Base-by-base conservation (phyloP, 192 early-diverging fungal species). In the Diversispora eburnea region DNA sequence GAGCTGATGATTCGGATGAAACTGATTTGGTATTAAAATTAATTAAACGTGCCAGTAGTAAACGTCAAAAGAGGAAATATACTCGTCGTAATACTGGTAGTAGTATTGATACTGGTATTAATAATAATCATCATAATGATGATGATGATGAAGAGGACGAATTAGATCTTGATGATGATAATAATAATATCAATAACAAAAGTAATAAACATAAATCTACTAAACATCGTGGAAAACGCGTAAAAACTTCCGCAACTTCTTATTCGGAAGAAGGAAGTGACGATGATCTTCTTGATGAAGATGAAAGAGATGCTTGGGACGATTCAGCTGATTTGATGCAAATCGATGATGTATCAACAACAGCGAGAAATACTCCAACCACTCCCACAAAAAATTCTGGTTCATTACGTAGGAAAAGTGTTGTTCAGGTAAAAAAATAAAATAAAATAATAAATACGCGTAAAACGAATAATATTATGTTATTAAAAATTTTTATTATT, bases 31-130 rank as follows among this genome's bases (percentile, higher is more conserved):
- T 72, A 9, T 49, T 72, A 4, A 72, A 72, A 72, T 60, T 72
- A 58, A 72, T 72, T 25, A 72, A 60, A 48, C 57, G 70, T 47
- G 70, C 70, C 10, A 60, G 51, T 48, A 72, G 70, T 61, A 72
- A 72, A 72, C 58, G 70, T 8, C 49, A 72, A 41, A 72, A 72
- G 25, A 58, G 70, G 20, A 58, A 61, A 48, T 72, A 72, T 60
- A 61, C 59, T 33, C 70, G 70, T 60, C 57, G 46, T 22, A 72
- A 61, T 49, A 60, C 70, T 13, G 43, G 52, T 41, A 43, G 33
- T 41, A 41, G 33, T 8, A 68, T 33, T 68, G 25, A 22, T 68
- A 12, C 25, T 54, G n/a, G 10, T 52, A 52, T 39, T 52, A 41
- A 42, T 42, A 54, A 70, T 43, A 7, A 64, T 43, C 8, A 67